Evolutionary conservation across 306 rosid genomes (phyloP), one percentile per base, ranked within the genome.

Genomic region (Senna siamea): DNA sequence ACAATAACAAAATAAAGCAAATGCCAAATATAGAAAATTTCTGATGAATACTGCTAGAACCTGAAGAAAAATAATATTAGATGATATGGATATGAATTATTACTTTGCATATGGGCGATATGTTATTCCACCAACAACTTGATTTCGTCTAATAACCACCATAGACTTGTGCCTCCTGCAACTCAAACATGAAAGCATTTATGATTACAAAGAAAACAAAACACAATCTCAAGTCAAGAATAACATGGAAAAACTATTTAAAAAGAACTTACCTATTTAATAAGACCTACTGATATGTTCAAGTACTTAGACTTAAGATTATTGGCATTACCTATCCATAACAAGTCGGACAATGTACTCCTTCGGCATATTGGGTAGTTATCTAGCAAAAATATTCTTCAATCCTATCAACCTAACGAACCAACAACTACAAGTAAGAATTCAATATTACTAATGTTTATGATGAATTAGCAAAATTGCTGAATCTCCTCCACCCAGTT

Each of bases 331-430:
- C 99, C 97, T 94, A 77, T 94, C 99, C 97, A 94, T 92, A 66
- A 94, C 95, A 80, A 94, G 97, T 17, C 97, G 97, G 44, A 94
- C 96, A 79, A 94, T 94, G 84, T 94, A 94, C 87, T 94, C 99
- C 85, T 94, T 94, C n/a, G 97, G 97, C 99, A 94, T 92, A 82
- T 94, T 94, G 28, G 99, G 97, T 59, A 94, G 84, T 83, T 94
- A 97, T 73, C 95, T 82, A 62, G 95, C 96, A 80, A 94, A 94
- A 77, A 92, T 94, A 81, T 94, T 94, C 88, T 94, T 94, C 87
- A 94, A 82, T 79, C 99, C 99, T 59, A 94, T 91, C 83, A 92
- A 79, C 97, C 99, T 92, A 74, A 43, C 67, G 73, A 75, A 79
- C 60, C 69, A 73, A 40, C 44, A 78, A 47, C 53, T 83, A 38